These are phyloP conservation scores for Cryphonectria radicalis DNA, from an alignment of 2,329 filamentous ascomycete genomes.

Conservation along the genomic window DNA sequence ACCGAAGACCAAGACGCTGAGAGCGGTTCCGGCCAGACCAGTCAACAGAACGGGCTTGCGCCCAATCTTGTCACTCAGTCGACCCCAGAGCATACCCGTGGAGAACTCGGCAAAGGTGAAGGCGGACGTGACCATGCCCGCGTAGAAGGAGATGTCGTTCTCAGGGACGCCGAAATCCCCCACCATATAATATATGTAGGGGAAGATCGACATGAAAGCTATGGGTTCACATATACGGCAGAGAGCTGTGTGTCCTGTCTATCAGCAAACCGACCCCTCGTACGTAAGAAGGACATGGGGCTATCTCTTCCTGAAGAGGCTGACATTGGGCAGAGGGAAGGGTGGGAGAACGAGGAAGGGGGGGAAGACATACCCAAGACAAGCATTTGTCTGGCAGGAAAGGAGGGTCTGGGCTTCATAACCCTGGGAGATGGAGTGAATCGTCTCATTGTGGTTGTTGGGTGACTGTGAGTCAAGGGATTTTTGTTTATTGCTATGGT, in stretches of 20 bases:
- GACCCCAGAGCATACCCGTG: conserved; percentile 90
- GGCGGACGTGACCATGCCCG: conserved; percentile 92
- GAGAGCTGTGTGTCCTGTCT: conserved; percentile 64
- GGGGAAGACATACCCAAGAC: conserved; percentile 50
- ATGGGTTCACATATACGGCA: conserved; percentile 98
- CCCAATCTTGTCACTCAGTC: conserved; percentile 87
- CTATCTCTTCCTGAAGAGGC: background rate
- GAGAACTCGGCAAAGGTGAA: conserved; percentile 97
- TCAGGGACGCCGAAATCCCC: conserved; percentile 85
- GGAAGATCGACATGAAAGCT: conserved; percentile 99
- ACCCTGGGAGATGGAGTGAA: conserved; percentile 19
- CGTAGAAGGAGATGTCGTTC: conserved; percentile 87
- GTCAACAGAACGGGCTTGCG: conserved; percentile 90
- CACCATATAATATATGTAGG: conserved; percentile 98
- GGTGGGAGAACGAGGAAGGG: background rate
- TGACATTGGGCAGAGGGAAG: background rate
- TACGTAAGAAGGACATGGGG: background rate
- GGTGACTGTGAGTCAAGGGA: conserved; percentile 16
- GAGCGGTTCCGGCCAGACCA: conserved; percentile 85
- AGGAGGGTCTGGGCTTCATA: conserved; percentile 40
- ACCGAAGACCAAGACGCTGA: conserved; percentile 92
- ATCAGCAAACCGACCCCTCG: conserved; percentile 16
- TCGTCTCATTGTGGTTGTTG: conserved; percentile 24
- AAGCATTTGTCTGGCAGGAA: conserved; percentile 53
- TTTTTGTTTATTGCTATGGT: conserved; percentile 5